Evolutionary conservation across 1,284 basidiomycete species (phyloP).

Genomic region (Melampsora larici-populina): DNA sequence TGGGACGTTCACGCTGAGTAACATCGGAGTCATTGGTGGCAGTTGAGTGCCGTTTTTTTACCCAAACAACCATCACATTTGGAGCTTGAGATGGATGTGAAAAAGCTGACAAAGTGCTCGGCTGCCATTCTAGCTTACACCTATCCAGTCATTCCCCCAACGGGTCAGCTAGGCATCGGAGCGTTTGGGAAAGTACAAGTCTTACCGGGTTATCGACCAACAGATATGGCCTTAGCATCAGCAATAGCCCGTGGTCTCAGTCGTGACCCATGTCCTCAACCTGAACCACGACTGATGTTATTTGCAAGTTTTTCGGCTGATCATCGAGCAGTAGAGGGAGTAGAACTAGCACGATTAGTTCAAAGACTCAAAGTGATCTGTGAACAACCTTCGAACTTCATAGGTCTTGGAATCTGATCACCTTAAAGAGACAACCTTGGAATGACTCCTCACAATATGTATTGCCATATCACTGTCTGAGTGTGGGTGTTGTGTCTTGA

Average conservation of each 20-base stretch:
- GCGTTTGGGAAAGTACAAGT: conserved; percentile 70
- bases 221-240: conserved; percentile 4
- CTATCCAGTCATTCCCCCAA: conserved; percentile 75
- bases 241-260: conserved; percentile 45
- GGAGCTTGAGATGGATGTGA: neutral
- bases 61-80: neutral
- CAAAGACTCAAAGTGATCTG: conserved; percentile 82
- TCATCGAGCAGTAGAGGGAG: conserved; percentile 86
- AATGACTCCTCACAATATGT: no score
- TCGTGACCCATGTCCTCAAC: conserved; percentile 59
- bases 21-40: conserved; percentile 74
- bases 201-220: conserved; percentile 44
- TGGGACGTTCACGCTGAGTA: conserved; percentile 82
- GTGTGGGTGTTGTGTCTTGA: no score
- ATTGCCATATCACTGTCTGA: no score
- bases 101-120: neutral
- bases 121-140: conserved; percentile 55
- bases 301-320: conserved; percentile 83
- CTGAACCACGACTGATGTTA: conserved; percentile 63
- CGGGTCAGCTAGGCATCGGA: conserved; percentile 84
- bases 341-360: conserved; percentile 84
- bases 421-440: no score
- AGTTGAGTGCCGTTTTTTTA: conserved; percentile 58
- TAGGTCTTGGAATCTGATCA: neutral
- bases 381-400: conserved; percentile 62